Base-by-base conservation (phyloP, 2,329 filamentous ascomycete genomes). In the Arthrinium phaeospermum region DNA sequence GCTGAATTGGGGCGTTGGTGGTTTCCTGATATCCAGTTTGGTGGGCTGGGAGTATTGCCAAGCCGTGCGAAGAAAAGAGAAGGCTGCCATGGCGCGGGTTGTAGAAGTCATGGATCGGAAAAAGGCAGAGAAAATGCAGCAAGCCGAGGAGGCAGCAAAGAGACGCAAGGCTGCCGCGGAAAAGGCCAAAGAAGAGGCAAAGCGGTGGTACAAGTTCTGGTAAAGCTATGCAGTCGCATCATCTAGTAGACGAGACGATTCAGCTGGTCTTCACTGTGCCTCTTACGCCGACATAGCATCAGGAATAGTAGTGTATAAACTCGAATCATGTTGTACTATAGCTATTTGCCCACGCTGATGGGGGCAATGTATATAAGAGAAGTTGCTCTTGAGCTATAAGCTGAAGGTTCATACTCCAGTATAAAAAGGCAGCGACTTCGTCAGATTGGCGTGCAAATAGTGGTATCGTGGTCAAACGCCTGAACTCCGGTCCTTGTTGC, bases 1-100 rank as follows among this genome's bases (percentile, higher is more conserved):
- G 0, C 91, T 92, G 47, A 97, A 97, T 79, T 97, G 94, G 93
- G 95, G 94, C 0, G 94, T 96, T 7, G 93, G 91, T 8, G 87
- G 90, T 47, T 97, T 96, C 81, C 86, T 92, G 34, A 80, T 92
- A 27, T 89, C 89, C 8, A 91, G 93, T n/a, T 85, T 93, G 67
- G 87, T 88, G 44, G 92, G 92, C 69, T 96, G 95, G 83, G 94
- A 98, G 83, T 94, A 93, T 79, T 98, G 96, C 83, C 91, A 95
- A 79, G 91, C 91, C 76, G 88, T 89, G 74, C 88, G 95, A 73
- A 86, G 89, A 68, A 87, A 92, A 73, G 96, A 98, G 83, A 90
- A 92, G 77, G 90, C 91, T 74, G 93, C 94, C 74, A 96, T 99
- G 91, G 93, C 93, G 81, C 87, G 94, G 75, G 93, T 93, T 4